These are phyloP conservation scores for Rhododendron ovatum DNA, from an alignment of 148 eudicot species.

Conservation along the genomic window DNA sequence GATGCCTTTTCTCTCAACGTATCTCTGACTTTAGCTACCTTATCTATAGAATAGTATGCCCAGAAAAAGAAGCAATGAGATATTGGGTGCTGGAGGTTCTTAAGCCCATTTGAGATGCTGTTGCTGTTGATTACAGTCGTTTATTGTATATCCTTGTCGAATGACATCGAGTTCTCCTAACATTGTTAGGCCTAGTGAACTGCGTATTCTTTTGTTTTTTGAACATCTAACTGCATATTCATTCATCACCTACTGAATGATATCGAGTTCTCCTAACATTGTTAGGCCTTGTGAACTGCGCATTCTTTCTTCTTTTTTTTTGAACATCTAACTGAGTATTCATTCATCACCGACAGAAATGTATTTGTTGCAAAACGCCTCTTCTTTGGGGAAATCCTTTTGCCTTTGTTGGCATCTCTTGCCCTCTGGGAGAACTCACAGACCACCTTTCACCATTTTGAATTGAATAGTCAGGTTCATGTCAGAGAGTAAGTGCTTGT, in stretches of 20 bases:
- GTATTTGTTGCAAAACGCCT: not conserved
- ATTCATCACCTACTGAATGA: not conserved
- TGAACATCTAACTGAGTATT: not conserved
- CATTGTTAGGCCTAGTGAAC: not conserved
- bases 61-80: not conserved
- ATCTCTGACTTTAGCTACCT: not conserved
- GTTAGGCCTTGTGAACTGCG: not conserved
- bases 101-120: constrained; percentile 1
- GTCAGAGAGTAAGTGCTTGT: not conserved
- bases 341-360: not conserved
- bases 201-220: not conserved
- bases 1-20: not conserved
- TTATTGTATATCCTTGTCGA: not conserved
- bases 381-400: not conserved
- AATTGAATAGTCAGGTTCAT: not conserved
- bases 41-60: not conserved
- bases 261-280: not conserved
- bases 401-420: constrained; percentile 1
- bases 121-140: not conserved
- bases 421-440: not conserved
- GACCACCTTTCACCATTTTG: not conserved
- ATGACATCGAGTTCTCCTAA: not conserved
- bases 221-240: not conserved
- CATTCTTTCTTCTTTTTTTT: not conserved
- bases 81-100: not conserved